A percentile compares a stretch with the other conserved stretches of the same genome.
Evolutionary conservation across 345 rosid species (phyloP).

Genomic region (Excoecaria agallocha): DNA sequence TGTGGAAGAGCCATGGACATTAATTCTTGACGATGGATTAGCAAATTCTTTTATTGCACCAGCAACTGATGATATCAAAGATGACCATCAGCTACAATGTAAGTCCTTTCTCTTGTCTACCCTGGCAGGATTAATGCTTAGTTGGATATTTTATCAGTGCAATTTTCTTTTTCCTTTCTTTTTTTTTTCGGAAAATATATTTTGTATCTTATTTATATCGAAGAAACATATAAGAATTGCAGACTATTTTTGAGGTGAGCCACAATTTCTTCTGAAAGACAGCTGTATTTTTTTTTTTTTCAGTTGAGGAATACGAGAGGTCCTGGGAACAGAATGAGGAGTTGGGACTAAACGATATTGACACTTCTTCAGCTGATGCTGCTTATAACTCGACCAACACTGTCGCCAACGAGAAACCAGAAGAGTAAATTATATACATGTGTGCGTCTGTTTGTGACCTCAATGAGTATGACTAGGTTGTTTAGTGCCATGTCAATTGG

Average conservation of each 20-base stretch:
- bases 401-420: background rate
- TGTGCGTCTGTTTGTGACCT: no score
- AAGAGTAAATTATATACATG: background rate
- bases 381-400: conserved; percentile 42
- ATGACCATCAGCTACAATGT: conserved; percentile 79
- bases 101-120: conserved; percentile 34
- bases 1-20: conserved; percentile 68
- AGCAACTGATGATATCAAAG: conserved; percentile 71
- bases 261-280: background rate
- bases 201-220: no score
- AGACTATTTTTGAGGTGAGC: background rate
- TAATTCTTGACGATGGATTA: conserved; percentile 80
- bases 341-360: conserved; percentile 83
- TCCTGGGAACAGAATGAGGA: conserved; percentile 97
- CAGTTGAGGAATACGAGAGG: conserved; percentile 85
- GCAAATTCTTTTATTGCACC: conserved; percentile 92
- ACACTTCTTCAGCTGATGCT: conserved; percentile 80
- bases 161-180: background rate
- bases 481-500: no score
- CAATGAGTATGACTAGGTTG: no score
- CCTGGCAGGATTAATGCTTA: background rate
- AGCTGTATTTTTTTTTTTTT: background rate
- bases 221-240: background rate
- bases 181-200: no score
- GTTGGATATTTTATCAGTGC: background rate